These are phyloP conservation scores for Letharia columbiana DNA, from an alignment of 495 filamentous ascomycete genomes.

Conservation along the genomic window DNA sequence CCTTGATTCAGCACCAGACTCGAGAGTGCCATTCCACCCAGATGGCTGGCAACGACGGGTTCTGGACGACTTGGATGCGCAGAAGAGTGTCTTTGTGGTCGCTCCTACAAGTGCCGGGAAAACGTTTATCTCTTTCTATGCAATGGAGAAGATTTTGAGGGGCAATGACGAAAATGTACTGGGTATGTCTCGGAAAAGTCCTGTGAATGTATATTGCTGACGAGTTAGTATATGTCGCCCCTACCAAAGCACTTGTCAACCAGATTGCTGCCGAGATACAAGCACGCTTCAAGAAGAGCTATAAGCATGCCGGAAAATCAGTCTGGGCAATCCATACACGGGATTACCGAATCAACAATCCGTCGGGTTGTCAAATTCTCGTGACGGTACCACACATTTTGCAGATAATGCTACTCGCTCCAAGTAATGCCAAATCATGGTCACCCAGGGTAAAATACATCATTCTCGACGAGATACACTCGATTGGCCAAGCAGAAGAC, in stretches of 20 bases:
- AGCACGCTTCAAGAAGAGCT: conserved; percentile 58
- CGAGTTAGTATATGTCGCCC: conserved; percentile 58
- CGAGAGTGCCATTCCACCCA: conserved; percentile 58
- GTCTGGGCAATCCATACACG: conserved; percentile 76
- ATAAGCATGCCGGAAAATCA: conserved; percentile 47
- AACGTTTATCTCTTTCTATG: conserved; percentile 63
- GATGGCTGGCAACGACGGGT: conserved; percentile 70
- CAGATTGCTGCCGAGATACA: conserved; percentile 53
- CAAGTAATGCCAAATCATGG: conserved; percentile 60
- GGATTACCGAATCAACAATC: conserved; percentile 63
- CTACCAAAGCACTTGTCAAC: conserved; percentile 76
- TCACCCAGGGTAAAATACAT: conserved; percentile 57
- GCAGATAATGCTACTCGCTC: conserved; percentile 67
- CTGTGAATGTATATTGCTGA: neutral
- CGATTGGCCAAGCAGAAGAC: conserved; percentile 67
- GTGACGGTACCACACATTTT: conserved; percentile 72
- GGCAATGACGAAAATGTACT: conserved; percentile 57
- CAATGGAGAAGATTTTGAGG: conserved; percentile 65
- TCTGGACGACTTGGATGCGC: conserved; percentile 60
- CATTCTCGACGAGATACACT: conserved; percentile 82
- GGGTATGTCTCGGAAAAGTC: neutral
- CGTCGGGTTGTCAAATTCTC: conserved; percentile 61
- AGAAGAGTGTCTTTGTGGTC: conserved; percentile 62
- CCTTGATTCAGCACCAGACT: conserved; percentile 57
- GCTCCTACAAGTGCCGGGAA: conserved; percentile 68